Evolutionary conservation across 2,329 filamentous ascomycete genomes (phyloP).

Genomic region (Paecilomyces fulvus): DNA sequence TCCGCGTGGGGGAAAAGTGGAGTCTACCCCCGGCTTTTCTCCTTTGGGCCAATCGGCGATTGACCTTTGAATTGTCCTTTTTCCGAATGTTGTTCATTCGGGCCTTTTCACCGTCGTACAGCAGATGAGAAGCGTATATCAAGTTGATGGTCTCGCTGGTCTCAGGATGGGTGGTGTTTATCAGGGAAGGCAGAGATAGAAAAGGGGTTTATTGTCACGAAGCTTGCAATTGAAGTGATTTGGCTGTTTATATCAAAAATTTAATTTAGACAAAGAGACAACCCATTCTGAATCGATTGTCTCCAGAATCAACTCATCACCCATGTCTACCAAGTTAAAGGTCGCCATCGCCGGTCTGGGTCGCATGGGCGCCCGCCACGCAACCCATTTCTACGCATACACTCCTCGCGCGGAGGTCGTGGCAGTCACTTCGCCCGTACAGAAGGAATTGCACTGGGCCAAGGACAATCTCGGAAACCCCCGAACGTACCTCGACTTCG

Average conservation of each 20-base stretch:
- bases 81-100: neutral
- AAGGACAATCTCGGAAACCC: conserved; percentile 41
- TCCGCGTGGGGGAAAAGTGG: neutral
- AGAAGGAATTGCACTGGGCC: conserved; percentile 43
- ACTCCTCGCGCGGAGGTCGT: conserved; percentile 43
- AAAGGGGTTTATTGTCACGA: no score
- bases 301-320: neutral
- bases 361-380: conserved; percentile 45
- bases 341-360: conserved; percentile 43
- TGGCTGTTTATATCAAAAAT: no score
- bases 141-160: neutral
- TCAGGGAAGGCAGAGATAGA: no score
- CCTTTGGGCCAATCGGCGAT: neutral
- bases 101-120: neutral
- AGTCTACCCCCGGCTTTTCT: neutral
- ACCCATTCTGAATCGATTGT: no score
- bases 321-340: conserved; percentile 25
- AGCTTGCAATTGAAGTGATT: neutral
- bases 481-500: conserved; percentile 48
- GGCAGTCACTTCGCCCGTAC: conserved; percentile 41
- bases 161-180: neutral
- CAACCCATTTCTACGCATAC: conserved; percentile 40
- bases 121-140: neutral
- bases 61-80: neutral
- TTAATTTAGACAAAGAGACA: no score